Evolutionary conservation across 2,329 filamentous ascomycete species (phyloP).

Genomic region (Diaporthe vexans): DNA sequence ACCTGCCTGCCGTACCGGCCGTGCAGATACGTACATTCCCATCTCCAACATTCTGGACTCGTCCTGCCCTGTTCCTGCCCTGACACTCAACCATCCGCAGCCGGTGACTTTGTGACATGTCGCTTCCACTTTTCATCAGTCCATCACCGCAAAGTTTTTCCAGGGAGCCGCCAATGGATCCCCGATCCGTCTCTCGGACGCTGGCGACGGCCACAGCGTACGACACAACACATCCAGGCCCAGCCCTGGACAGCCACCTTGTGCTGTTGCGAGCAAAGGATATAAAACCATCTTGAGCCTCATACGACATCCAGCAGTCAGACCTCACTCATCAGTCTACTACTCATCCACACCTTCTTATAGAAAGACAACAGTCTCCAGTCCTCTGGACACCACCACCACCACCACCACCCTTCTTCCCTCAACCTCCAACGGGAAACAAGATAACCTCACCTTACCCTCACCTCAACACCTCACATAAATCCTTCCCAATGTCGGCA

Average conservation of each 20-base stretch:
- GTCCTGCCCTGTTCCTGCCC: background rate
- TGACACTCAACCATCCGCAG: constrained; percentile 24
- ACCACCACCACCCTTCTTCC: background rate
- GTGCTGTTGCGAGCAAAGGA: constrained; percentile 5
- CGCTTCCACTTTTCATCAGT: constrained; percentile 43
- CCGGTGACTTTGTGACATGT: constrained; percentile 38
- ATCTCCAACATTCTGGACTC: constrained; percentile 11
- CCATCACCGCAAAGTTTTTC: constrained; percentile 40
- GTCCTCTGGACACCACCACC: constrained; percentile 19
- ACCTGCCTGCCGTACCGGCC: background rate
- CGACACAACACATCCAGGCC: constrained; percentile 7
- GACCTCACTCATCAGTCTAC: constrained; percentile 7
- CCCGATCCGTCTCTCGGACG: constrained; percentile 32
- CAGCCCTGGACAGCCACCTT: background rate
- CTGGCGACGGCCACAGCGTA: constrained; percentile 35
- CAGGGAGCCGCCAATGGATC: constrained; percentile 35
- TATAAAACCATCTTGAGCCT: constrained; percentile 39
- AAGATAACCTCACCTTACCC: background rate
- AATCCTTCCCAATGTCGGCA: constrained; percentile 23
- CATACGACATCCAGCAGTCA: constrained; percentile 14
- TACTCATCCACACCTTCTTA: background rate
- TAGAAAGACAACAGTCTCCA: background rate
- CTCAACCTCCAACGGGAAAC: constrained; percentile 12
- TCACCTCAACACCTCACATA: constrained; percentile 22
- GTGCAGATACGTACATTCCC: constrained; percentile 2